Base-by-base conservation (phyloP, 495 filamentous ascomycete species). In the Xylaria palmicola region DNA sequence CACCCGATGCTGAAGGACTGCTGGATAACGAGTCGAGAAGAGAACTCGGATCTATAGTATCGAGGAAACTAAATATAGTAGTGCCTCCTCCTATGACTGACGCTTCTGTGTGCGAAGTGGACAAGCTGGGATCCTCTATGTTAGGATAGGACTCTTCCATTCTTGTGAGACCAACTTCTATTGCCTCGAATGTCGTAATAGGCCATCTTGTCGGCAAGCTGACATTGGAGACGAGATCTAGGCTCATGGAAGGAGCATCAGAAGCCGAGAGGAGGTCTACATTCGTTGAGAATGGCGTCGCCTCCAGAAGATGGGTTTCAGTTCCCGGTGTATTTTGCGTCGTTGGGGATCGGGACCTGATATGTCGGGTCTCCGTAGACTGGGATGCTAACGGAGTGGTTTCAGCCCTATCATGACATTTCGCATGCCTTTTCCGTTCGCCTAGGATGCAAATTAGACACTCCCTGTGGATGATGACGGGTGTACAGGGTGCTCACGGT, bases 401-500 rank as follows among this genome's bases (percentile, higher is more conserved):
- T 30, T 47, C 24, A 49, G 40, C 36, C 37, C 36, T 49, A 45
- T n/a, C 24, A 44, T n/a, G 47, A 7, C 17, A 39, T 40, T 30
- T 59, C 40, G 10, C 43, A 26, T 65, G 62, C n/a, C 69, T 56
- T 39, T 72, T 74, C 10, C 65, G 63, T 37, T 74, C 65, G 8
- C 71, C 71, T 74, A 32, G 19, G 29, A 17, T 26, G n/a, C 10
- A 39, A 34, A 13, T 57, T 47, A 57, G 55, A 47, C 4, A 37
- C 24, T 48, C 9, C 4, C 34, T 1, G 4, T 1, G n/a, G 20
- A 24, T 48, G 13, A 29, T 3, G 15, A 27, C 17, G 19, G 10
- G 3, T 43, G n/a, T n/a, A n/a, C n/a, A 20, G 17, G n/a, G n/a
- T 51, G 10, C 75, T 49, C 63, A 83, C 79, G 72, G 57, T 83